Percentiles rank a stretch among this genome's conserved stretches.
phyloP scores from a whole-genome alignment of 1,284 basidiomycete genomes.

The Trichosporon asahii region DNA sequence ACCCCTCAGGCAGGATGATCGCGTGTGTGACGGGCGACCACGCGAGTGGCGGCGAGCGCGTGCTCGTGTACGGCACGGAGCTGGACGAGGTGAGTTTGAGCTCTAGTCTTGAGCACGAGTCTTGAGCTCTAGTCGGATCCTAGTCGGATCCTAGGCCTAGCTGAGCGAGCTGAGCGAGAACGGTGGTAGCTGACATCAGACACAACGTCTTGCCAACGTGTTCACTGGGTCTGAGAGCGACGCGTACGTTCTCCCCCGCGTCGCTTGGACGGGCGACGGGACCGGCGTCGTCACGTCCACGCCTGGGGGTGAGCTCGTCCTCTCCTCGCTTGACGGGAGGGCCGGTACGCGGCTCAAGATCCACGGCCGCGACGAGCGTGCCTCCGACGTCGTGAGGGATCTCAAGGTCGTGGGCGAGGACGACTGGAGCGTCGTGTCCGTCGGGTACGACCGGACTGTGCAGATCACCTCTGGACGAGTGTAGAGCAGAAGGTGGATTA shows the following conservation, averaged over 20 bases:
- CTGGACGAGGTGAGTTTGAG: conserved; percentile 34
- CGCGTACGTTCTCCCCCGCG: conserved; percentile 49
- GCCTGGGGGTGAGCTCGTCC: conserved; percentile 44
- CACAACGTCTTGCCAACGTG: conserved; percentile 41
- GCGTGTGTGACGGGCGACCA: conserved; percentile 52
- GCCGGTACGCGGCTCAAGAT: conserved; percentile 39
- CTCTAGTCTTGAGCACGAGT: too few species aligned
- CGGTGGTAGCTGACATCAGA: conserved; percentile 18
- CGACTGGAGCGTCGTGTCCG: conserved; percentile 44
- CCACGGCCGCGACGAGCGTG: conserved; percentile 27
- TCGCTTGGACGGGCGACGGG: conserved; percentile 49
- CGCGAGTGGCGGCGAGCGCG: conserved; percentile 34
- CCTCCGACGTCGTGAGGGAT: conserved; percentile 46
- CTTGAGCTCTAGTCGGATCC: not conserved
- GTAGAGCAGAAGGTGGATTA: not conserved
- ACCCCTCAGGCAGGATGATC: conserved; percentile 46
- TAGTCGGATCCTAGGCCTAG: too few species aligned
- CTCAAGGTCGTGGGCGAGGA: conserved; percentile 10
- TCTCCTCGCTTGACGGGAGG: conserved; percentile 39
- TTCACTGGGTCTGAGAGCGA: conserved; percentile 48
- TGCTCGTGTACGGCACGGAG: conserved; percentile 32
- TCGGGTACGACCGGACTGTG: conserved; percentile 48
- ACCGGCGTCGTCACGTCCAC: conserved; percentile 44
- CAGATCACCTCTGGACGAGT: conserved; percentile 29
- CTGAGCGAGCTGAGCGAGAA: too few species aligned